Evolutionary conservation across 2,329 filamentous ascomycete species (phyloP).

Genomic region (Cadophora sp.): DNA sequence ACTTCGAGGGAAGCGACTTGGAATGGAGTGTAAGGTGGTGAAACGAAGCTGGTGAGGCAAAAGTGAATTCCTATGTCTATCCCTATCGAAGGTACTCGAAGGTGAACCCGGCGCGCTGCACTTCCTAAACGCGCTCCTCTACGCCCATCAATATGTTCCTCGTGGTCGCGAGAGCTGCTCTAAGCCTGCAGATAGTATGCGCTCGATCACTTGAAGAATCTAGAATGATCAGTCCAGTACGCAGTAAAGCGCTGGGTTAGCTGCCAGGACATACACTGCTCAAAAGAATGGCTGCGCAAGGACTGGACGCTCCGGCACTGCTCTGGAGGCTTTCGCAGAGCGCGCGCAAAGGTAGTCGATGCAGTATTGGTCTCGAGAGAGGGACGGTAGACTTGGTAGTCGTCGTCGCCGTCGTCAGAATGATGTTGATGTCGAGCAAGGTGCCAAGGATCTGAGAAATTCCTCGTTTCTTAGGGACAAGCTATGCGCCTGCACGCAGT

Average conservation of each 20-base stretch:
- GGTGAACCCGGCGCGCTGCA: slow-evolving; percentile 26
- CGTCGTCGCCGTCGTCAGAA: slow-evolving; percentile 19
- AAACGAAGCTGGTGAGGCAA: slow-evolving; percentile 25
- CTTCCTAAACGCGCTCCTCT: slow-evolving; percentile 26
- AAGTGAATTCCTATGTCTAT: slow-evolving; percentile 24
- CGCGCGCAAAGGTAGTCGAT: slow-evolving; percentile 44
- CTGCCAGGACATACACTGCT: slow-evolving; percentile 40
- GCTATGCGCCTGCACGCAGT: slow-evolving; percentile 13
- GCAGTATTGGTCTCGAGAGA: slow-evolving; percentile 33
- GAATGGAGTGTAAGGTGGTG: not conserved
- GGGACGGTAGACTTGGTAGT: slow-evolving; percentile 32
- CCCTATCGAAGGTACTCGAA: slow-evolving; percentile 20
- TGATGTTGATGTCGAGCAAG: slow-evolving; percentile 5
- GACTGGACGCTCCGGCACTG: slow-evolving; percentile 43
- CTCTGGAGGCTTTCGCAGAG: slow-evolving; percentile 43
- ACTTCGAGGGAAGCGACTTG: slow-evolving; percentile 8
- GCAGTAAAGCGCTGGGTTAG: slow-evolving; percentile 37
- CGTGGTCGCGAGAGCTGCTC: slow-evolving; percentile 29
- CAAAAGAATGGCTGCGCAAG: slow-evolving; percentile 43
- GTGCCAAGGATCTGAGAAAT: slow-evolving; percentile 13
- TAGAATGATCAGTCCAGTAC: slow-evolving; percentile 42
- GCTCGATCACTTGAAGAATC: slow-evolving; percentile 36
- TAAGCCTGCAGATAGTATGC: slow-evolving; percentile 37
- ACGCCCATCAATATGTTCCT: slow-evolving; percentile 33
- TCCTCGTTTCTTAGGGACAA: slow-evolving; percentile 26